Evolutionary conservation across 441 rosid species (phyloP).

Genomic region (Theobroma grandiflorum): DNA sequence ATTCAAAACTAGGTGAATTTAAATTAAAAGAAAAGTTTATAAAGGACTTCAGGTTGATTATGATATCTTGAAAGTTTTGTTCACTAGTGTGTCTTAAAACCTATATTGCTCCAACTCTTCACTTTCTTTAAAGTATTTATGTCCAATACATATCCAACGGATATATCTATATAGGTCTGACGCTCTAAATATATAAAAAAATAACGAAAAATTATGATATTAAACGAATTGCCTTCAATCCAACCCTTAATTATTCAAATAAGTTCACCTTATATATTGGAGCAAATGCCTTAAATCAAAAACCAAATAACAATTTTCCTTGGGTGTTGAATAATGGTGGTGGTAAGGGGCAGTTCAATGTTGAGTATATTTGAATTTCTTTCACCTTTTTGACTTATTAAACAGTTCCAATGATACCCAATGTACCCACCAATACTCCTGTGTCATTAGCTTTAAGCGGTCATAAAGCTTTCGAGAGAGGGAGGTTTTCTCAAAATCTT

Average conservation of each 20-base stretch:
- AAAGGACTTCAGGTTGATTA: background rate
- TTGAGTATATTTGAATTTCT: too few relatives aligned
- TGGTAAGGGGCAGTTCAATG: too few relatives aligned
- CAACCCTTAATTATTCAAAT: background rate
- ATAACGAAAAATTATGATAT: too few relatives aligned
- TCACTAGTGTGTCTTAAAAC: background rate
- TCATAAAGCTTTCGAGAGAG: constrained; percentile 39
- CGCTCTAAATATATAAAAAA: too few relatives aligned
- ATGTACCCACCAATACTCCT: constrained; percentile 33
- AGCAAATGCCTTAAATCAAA: background rate
- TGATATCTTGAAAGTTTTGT: background rate
- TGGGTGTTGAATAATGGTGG: too few relatives aligned
- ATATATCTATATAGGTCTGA: too few relatives aligned
- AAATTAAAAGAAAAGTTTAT: background rate
- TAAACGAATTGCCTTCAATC: too few relatives aligned
- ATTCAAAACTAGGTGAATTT: background rate
- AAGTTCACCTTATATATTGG: background rate
- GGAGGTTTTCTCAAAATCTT: constrained; percentile 42
- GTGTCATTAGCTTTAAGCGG: constrained; percentile 37
- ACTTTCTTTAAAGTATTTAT: too few relatives aligned
- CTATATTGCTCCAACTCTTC: too few relatives aligned
- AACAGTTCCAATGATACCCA: background rate
- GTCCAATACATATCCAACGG: too few relatives aligned
- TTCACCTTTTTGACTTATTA: too few relatives aligned
- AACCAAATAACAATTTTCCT: background rate